Base-by-base conservation (phyloP, 2,329 filamentous ascomycete genomes). In the Calonectria crousiana region DNA sequence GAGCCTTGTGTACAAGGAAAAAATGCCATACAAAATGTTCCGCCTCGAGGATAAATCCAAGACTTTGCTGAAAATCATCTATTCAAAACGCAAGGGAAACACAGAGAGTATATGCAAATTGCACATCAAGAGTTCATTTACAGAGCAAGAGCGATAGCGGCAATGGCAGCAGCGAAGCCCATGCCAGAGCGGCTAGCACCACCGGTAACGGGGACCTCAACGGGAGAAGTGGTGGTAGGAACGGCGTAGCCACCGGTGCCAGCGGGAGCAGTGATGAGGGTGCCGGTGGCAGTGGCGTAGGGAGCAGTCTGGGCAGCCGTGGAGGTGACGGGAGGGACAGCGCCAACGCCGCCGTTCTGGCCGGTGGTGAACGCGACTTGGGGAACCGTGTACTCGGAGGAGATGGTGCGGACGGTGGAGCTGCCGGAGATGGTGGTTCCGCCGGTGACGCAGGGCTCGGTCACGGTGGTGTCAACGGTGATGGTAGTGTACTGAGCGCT, bases 361-460 rank as follows among this genome's bases (percentile, higher is more conserved):
- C 78, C 78, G 47, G 86, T 86, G 75, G 85, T 84, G 85, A 91
- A 88, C 80, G 82, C 86, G 75, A 92, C 87, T 84, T 89, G 83
- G 53, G 90, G 90, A 32, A 91, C 87, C 62, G 87, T 87, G 73
- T 92, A 78, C 80, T 86, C 85, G 69, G 89, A 89, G 87, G 83
- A 83, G 77, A 90, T 88, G 81, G 85, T 86, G 74, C 87, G 83
- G 81, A 91, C 89, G 73, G 85, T 86, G 78, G 81, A 86, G 32
- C 86, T 85, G 68, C 83, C 84, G 69, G 86, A 83, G 75, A 92
- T 78, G 79, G 87, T 85, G 74, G 88, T 88, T 80, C 84, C 85
- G 38, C 85, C 84, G 62, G 87, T 88, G 82, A 87, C 87, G 82
- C 86, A 89, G 74, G 89, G 88, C 82, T 87, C 87, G 69, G 88